Evolutionary conservation across 192 early-diverging fungal species (phyloP).

Genomic region (Oehlia diaphana): DNA sequence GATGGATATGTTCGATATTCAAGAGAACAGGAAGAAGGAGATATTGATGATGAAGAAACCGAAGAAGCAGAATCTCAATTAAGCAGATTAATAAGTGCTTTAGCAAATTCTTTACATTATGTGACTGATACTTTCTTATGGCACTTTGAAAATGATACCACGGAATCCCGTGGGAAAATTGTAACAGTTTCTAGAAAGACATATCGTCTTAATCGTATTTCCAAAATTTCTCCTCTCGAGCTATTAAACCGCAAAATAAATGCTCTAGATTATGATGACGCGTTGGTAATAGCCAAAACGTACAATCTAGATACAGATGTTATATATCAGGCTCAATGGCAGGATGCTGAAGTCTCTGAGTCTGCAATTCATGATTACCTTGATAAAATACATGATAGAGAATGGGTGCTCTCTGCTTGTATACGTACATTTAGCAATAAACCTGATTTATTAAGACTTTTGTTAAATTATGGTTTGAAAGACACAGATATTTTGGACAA

Average conservation of each 20-base stretch:
- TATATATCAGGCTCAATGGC: constrained; percentile 65
- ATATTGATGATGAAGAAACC: constrained; percentile 9
- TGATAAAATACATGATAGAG: constrained; percentile 52
- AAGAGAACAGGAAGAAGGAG: constrained; percentile 28
- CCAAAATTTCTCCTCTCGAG: constrained; percentile 50
- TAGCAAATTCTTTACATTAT: constrained; percentile 24
- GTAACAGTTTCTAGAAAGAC: constrained; percentile 38
- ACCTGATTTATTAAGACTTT: constrained; percentile 34
- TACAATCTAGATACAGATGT: constrained; percentile 57
- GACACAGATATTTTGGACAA: constrained; percentile 48
- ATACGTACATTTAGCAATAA: constrained; percentile 42
- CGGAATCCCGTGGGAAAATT: constrained; percentile 38
- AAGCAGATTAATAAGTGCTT: constrained; percentile 1
- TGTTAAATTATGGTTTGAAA: constrained; percentile 55
- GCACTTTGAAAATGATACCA: constrained; percentile 32
- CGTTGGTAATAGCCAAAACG: constrained; percentile 54
- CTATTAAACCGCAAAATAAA: constrained; percentile 54
- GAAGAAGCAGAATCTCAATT: constrained; percentile 16
- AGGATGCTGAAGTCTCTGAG: constrained; percentile 38
- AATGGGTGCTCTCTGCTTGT: constrained; percentile 60
- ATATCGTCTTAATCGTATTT: constrained; percentile 36
- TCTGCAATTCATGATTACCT: constrained; percentile 42
- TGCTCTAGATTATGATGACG: constrained; percentile 53
- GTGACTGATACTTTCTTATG: constrained; percentile 30
- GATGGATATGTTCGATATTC: constrained; percentile 32